phyloP scores from a whole-genome alignment of 306 rosid genomes.

The Purshia tridentata region DNA sequence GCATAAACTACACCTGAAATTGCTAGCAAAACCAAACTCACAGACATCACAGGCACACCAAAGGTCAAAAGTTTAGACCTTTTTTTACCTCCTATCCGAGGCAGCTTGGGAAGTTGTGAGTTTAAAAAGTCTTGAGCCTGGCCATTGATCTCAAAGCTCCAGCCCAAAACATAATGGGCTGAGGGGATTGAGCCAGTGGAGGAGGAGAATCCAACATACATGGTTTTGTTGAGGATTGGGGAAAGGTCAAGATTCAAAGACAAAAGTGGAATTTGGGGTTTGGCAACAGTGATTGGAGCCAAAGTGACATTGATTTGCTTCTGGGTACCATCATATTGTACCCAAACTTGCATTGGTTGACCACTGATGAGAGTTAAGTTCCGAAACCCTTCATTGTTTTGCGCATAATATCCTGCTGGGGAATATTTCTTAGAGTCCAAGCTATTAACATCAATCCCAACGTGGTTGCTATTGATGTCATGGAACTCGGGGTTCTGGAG shows the following conservation, averaged over 20 bases:
- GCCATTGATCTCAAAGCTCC: conserved; percentile 63
- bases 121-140: conserved; percentile 38
- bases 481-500: conserved; percentile 35
- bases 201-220: conserved; percentile 73
- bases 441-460: conserved; percentile 59
- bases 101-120: conserved; percentile 51
- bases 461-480: conserved; percentile 67
- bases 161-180: conserved; percentile 58
- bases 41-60: conserved; percentile 23
- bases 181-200: conserved; percentile 54
- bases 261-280: conserved; percentile 54
- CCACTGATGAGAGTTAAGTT: conserved; percentile 50
- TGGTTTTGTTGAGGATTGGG: conserved; percentile 24
- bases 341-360: conserved; percentile 53
- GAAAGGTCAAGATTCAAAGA: conserved; percentile 49
- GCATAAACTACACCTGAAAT: conserved; percentile 23
- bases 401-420: conserved; percentile 39
- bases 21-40: background rate
- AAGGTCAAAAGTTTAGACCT: conserved; percentile 13
- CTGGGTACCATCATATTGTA: conserved; percentile 50
- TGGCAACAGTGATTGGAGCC: conserved; percentile 38
- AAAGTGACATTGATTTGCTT: conserved; percentile 46
- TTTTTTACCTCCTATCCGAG: conserved; percentile 4
- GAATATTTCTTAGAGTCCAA: conserved; percentile 30
- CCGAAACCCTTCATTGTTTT: conserved; percentile 2